Percentiles rank a stretch among this genome's conserved stretches.
Conservation (phyloP, 148 eudicot genomes). For the Silene conica region DNA sequence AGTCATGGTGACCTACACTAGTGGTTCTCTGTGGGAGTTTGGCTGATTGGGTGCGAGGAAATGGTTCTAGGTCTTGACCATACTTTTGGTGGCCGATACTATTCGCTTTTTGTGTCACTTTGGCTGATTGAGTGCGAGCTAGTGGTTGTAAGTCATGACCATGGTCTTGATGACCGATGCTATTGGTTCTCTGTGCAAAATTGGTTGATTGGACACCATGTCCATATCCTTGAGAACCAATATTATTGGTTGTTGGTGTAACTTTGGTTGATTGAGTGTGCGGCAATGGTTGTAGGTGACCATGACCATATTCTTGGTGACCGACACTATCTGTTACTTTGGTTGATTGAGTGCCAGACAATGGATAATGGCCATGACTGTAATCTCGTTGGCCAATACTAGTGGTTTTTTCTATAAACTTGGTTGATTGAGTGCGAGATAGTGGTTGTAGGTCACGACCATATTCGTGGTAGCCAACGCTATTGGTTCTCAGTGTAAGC, state of each 20-base stretch:
- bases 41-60: conserved; percentile 14
- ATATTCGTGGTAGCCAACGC: conserved; percentile 1
- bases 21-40: conserved; percentile 14
- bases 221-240: not conserved
- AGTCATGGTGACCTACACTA: not conserved
- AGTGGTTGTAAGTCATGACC: conserved; percentile 5
- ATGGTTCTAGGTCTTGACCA: conserved; percentile 2
- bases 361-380: not conserved
- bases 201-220: not conserved
- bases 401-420: not conserved
- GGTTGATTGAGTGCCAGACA: conserved; percentile 13
- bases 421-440: conserved; percentile 10
- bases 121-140: conserved; percentile 19
- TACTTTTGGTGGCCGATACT: conserved; percentile 1
- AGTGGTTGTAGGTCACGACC: conserved; percentile 1
- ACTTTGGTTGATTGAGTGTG: conserved; percentile 5
- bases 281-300: not conserved
- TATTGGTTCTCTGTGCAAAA: not conserved
- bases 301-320: conserved; percentile 8
- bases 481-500: not conserved
- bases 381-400: not conserved
- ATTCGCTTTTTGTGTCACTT: conserved; percentile 9
- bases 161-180: conserved; percentile 1
- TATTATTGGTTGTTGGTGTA: conserved; percentile 7
- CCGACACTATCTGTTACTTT: not conserved